Base-by-base conservation (phyloP, 1,284 basidiomycete genomes). In the Cryptococcus hybrid region DNA sequence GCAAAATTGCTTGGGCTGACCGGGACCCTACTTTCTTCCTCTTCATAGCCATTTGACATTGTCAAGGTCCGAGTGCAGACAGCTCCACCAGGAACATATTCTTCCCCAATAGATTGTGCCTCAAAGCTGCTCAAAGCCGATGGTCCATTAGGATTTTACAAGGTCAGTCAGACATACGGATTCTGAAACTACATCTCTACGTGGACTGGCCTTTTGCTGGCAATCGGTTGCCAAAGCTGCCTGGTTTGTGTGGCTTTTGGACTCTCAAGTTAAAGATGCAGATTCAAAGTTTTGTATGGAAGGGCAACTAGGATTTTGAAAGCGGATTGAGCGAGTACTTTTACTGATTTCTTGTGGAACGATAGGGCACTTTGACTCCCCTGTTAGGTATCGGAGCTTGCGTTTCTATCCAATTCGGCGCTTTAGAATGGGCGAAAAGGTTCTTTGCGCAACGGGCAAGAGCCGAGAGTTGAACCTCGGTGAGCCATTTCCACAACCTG, bases 21-120 rank as follows among this genome's bases (percentile, higher is more conserved):
- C 52, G 51, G 42, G 12, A 15, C 35, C 18, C 3, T 35, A 24
- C 30, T 30, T 30, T 30, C 30, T 30, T 30, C 3, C 30, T n/a
- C 35, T 30, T 3, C 30, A 24, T 30, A 75, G 73, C 91, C 92
- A 15, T 95, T 97, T 74, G 94, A 97, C 78, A 96, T 96, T 64
- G 89, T 95, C 79, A 97, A 97, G 86, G 82, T 83, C 84, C 86
- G 94, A 62, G 89, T 98, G 83, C 95, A 99, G 85, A 96, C 93
- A 6, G 84, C 92, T n/a, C 83, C 92, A 11, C 85, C 86, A 65
- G 92, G 93, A 52, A 93, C 90, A 5, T 97, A 95, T 78, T 82
- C 79, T 54, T 89, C 90, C 56, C 92, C 95, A 84, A 63, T 94
- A 56, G 85, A 95, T 66, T 97, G 93, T 74, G 93, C 93, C 9